Base-by-base conservation (phyloP, 208 protist genomes). In the Spongospora subterranea region DNA sequence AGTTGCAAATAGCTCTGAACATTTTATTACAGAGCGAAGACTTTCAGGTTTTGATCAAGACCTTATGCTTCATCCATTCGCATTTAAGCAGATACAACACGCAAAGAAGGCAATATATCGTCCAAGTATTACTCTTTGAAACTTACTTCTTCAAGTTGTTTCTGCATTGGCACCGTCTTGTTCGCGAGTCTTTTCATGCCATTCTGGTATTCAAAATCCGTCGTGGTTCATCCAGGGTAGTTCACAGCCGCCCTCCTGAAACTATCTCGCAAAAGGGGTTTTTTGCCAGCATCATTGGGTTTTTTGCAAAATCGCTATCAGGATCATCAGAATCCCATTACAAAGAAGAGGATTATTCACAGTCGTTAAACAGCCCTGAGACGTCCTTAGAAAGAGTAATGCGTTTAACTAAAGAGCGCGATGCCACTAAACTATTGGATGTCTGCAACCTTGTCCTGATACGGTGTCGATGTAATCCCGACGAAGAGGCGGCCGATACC, bases 31-130 rank as follows among this genome's bases (percentile, higher is more conserved):
- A 13, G 17, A 43, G 40, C 71, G 71, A 82, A n/a, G 71, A 82
- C 35, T 82, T 43, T n/a, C 71, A 82, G 71, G 71, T 82, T 82
- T n/a, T 82, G n/a, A 82, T 82, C 71, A 82, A 43, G 71, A 82
- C 71, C 6, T 43, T 82, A 17, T 82, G 71, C 35, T 82, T 82
- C 40, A 82, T 82, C 71, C 40, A 35, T 13, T 20, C 71, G 6
- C 71, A 82, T 82, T 35, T 82, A 6, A 40, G 35, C 13, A 6
- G 71, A 6, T 82, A 39, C n/a, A 45, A 82, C n/a, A n/a, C 17
- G 17, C 71, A n/a, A 82, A 35, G 13, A 17, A 82, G 71, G 35
- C 35, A 45, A 20, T 20, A 82, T 43, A 13, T 82, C 17, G n/a
- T 82, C 40, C 71, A 82, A 82, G n/a, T 35, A 6, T n/a, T 82